Conservation (phyloP, 2,329 filamentous ascomycete species). For the Colletotrichum sp. region DNA sequence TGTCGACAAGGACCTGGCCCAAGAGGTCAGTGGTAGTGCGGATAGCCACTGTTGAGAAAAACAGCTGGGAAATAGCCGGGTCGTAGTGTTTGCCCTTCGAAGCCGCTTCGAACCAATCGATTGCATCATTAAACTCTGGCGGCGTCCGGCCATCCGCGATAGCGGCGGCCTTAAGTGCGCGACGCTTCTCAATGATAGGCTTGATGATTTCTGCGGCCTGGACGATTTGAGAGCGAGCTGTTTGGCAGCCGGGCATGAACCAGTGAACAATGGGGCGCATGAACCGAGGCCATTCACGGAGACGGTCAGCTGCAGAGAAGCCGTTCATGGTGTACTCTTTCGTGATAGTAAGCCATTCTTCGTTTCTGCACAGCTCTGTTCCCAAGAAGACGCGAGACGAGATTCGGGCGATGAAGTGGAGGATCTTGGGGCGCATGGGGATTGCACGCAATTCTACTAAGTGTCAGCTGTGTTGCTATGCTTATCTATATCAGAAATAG, state of each 20-base stretch:
- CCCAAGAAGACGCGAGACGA: slow-evolving; percentile 56
- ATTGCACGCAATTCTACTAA: slow-evolving; percentile 24
- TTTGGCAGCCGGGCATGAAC: slow-evolving; percentile 44
- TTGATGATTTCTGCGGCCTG: slow-evolving; percentile 39
- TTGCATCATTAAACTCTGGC: slow-evolving; percentile 35
- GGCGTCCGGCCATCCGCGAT: neutral
- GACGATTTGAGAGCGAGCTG: slow-evolving; percentile 38
- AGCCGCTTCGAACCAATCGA: slow-evolving; percentile 46
- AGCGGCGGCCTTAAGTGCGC: slow-evolving; percentile 28
- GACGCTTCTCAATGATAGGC: slow-evolving; percentile 33
- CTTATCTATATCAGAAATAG: neutral
- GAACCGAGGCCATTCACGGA: slow-evolving; percentile 44
- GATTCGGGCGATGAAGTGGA: slow-evolving; percentile 47
- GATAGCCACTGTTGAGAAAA: slow-evolving; percentile 70
- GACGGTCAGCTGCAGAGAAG: slow-evolving; percentile 36
- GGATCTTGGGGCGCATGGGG: neutral
- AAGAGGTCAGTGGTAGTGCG: slow-evolving; percentile 45
- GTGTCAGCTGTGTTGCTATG: neutral
- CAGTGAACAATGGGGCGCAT: slow-evolving; percentile 47
- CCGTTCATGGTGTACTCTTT: slow-evolving; percentile 46
- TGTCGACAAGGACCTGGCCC: slow-evolving; percentile 40
- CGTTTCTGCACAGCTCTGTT: slow-evolving; percentile 45
- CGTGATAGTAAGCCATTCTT: slow-evolving; percentile 49
- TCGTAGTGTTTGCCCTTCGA: slow-evolving; percentile 66
- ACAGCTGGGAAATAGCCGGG: slow-evolving; percentile 69